Conservation (phyloP, 169 alveolate genomes). For the Eimeria nieschulzi region DNA sequence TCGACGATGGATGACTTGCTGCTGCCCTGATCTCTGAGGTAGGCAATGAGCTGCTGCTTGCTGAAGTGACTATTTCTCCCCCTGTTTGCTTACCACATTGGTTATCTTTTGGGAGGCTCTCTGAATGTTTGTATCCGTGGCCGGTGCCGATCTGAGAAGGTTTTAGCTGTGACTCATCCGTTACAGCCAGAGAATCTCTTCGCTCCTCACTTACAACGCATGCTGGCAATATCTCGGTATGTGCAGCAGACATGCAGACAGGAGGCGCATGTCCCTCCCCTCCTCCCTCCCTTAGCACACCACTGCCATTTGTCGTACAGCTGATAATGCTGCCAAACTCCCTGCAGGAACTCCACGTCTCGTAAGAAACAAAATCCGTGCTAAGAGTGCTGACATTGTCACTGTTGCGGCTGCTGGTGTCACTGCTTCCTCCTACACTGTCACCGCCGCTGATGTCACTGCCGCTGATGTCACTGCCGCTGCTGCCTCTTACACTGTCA, state of each 20-base stretch:
- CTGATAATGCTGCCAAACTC: slow-evolving; percentile 15
- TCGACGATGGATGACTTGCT: neutral
- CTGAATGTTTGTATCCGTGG: too few species aligned
- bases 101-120: too few species aligned
- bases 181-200: too few species aligned
- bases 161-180: too few species aligned
- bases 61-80: too few species aligned
- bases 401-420: neutral
- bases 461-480: slow-evolving; percentile 34
- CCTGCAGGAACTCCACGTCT: slow-evolving; percentile 36
- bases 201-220: too few species aligned
- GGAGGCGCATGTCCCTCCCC: neutral
- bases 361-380: neutral
- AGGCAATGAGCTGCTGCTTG: neutral
- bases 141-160: too few species aligned
- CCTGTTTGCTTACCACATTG: too few species aligned
- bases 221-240: too few species aligned
- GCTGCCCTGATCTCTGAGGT: neutral
- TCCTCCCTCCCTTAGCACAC: neutral
- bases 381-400: neutral
- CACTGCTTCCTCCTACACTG: neutral
- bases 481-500: neutral
- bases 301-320: neutral
- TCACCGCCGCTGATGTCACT: slow-evolving; percentile 17
- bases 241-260: neutral